Evolutionary conservation across 306 rosid species (phyloP).

Genomic region (Lithocarpus polystachyus): DNA sequence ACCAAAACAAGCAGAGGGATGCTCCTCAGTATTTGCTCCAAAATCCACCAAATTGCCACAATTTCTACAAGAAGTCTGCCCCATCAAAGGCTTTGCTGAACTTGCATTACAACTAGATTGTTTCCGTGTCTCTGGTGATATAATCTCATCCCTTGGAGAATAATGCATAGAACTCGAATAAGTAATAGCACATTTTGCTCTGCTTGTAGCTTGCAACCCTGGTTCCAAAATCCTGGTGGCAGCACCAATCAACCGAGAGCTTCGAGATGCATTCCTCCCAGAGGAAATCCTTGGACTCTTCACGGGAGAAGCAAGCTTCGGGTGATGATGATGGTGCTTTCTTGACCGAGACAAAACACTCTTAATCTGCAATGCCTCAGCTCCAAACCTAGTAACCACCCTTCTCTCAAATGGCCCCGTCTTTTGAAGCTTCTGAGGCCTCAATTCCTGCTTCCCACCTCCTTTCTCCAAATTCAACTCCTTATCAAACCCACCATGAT

Average conservation of each 20-base stretch:
- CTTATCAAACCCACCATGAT: slow-evolving; percentile 31
- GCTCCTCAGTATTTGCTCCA: slow-evolving; percentile 35
- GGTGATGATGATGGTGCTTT: slow-evolving; percentile 48
- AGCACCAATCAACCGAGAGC: slow-evolving; percentile 77
- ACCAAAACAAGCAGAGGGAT: slow-evolving; percentile 17
- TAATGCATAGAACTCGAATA: slow-evolving; percentile 38
- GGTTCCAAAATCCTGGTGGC: slow-evolving; percentile 91
- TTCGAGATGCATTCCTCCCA: slow-evolving; percentile 48
- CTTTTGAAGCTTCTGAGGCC: slow-evolving; percentile 89
- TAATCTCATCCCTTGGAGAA: slow-evolving; percentile 27
- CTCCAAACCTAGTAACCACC: slow-evolving; percentile 65
- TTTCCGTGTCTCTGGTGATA: slow-evolving; percentile 24
- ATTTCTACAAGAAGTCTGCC: slow-evolving; percentile 63
- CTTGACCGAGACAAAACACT: slow-evolving; percentile 66
- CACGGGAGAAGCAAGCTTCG: slow-evolving; percentile 59
- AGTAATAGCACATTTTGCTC: slow-evolving; percentile 47
- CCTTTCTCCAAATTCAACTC: slow-evolving; percentile 47
- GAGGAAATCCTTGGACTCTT: slow-evolving; percentile 61
- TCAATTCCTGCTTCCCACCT: slow-evolving; percentile 53
- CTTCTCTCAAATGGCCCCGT: slow-evolving; percentile 50
- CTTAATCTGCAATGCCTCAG: slow-evolving; percentile 71
- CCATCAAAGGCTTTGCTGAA: slow-evolving; percentile 33
- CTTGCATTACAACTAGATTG: slow-evolving; percentile 31
- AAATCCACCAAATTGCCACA: slow-evolving; percentile 52
- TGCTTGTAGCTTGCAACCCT: slow-evolving; percentile 58